Conservation (phyloP, 371 early-diverging fungal species). For the Mortierella sp. region DNA sequence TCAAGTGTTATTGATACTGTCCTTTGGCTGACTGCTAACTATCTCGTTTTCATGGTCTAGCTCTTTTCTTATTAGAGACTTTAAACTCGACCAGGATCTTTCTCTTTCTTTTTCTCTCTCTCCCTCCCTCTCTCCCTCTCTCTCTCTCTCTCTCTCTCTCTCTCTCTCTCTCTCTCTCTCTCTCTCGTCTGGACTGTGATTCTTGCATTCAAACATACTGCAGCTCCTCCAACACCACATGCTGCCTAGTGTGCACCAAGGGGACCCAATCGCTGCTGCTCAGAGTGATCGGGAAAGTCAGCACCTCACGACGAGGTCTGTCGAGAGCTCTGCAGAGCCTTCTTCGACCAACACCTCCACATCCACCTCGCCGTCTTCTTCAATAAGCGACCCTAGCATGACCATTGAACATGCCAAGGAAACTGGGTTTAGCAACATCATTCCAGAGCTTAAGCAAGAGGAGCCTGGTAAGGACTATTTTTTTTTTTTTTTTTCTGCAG, state of each 20-base stretch:
- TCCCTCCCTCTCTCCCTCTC: too few relatives aligned
- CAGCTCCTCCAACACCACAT: conserved; percentile 9
- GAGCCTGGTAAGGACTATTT: conserved; percentile 36
- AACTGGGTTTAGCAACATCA: conserved; percentile 37
- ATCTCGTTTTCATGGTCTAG: too few relatives aligned
- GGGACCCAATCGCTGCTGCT: conserved; percentile 24
- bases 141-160: too few relatives aligned
- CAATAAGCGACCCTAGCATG: conserved; percentile 42
- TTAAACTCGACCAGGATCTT: too few relatives aligned
- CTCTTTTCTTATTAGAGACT: too few relatives aligned
- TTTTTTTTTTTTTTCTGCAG: background rate
- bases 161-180: too few relatives aligned
- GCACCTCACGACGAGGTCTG: conserved; percentile 23
- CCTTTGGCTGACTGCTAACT: too few relatives aligned
- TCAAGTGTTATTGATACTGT: too few relatives aligned
- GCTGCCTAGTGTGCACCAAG: conserved; percentile 38
- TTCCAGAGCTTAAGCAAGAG: conserved; percentile 37
- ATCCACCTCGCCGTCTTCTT: conserved; percentile 46
- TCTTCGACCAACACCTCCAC: conserved; percentile 36
- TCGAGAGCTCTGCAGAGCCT: conserved; percentile 40
- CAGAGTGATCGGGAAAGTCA: conserved; percentile 32
- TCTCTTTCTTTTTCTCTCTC: too few relatives aligned
- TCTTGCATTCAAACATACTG: too few relatives aligned
- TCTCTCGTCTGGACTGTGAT: too few relatives aligned
- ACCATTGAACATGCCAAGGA: conserved; percentile 42